Percentiles rank a stretch among this genome's conserved stretches.
Evolutionary conservation across 352 stramenopile genomes (phyloP).

Genomic region (Phytopythium aichiense): DNA sequence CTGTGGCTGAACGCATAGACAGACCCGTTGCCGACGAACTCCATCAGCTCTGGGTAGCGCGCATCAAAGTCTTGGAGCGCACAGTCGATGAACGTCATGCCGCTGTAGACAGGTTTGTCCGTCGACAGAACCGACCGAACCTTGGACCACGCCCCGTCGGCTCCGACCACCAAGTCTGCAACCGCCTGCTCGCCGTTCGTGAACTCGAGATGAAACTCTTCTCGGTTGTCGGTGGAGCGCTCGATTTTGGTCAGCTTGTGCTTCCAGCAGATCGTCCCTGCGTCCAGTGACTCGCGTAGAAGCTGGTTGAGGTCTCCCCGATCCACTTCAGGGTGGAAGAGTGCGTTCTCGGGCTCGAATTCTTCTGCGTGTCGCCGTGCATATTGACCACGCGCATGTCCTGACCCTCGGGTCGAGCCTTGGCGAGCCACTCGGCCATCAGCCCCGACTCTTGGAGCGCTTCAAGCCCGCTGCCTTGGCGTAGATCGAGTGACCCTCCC

Average conservation of each 20-base stretch:
- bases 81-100: background rate
- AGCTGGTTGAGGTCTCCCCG: background rate
- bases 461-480: background rate
- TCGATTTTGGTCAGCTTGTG: background rate
- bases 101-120: background rate
- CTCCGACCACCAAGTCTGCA: background rate
- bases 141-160: background rate
- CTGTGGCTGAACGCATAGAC: slow-evolving; percentile 12
- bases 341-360: background rate
- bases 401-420: background rate
- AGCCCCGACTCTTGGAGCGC: background rate
- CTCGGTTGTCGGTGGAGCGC: background rate
- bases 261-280: background rate
- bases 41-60: slow-evolving; percentile 13
- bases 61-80: background rate
- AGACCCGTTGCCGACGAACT: slow-evolving; percentile 15
- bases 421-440: background rate
- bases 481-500: background rate
- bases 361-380: background rate
- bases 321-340: background rate
- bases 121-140: background rate
- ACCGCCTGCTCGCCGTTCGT: background rate
- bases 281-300: background rate
- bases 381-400: background rate
- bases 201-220: background rate